Percentiles rank a stretch among this genome's conserved stretches.
Evolutionary conservation across 805 yeast genomes (phyloP).

Genomic region (Lipomyces sp.): DNA sequence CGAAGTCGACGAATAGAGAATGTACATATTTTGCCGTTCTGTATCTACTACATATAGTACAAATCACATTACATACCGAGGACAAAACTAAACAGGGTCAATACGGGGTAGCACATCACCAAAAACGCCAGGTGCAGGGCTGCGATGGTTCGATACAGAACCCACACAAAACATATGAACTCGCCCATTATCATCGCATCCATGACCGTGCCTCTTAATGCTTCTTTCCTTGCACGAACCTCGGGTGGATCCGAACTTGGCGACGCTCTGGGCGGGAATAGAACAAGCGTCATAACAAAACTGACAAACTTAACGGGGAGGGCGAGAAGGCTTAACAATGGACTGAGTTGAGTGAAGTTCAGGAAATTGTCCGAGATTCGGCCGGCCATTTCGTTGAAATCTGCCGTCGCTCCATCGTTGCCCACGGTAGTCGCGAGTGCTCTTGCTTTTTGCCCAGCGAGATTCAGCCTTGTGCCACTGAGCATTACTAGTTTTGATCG

Average conservation of each 20-base stretch:
- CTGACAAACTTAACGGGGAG: conserved; percentile 4
- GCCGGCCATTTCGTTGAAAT: not conserved
- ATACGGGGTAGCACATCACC: conserved; percentile 23
- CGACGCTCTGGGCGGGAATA: conserved; percentile 9
- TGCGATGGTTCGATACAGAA: conserved; percentile 8
- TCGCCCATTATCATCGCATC: conserved; percentile 17
- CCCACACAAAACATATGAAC: conserved; percentile 14
- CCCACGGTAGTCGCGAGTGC: not conserved
- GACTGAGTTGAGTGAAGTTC: not conserved
- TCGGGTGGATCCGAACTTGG: not conserved
- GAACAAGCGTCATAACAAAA: conserved; percentile 8
- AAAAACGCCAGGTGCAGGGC: conserved; percentile 10
- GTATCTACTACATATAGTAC: not conserved
- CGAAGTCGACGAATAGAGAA: conserved; percentile 15
- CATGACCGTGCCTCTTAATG: conserved; percentile 17
- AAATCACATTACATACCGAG: not conserved
- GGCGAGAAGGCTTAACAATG: not conserved
- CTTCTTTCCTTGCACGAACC: conserved; percentile 2
- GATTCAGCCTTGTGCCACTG: not conserved
- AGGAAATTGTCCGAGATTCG: not conserved
- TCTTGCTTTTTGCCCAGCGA: not conserved
- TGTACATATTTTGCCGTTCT: not conserved
- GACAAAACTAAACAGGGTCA: conserved; percentile 10
- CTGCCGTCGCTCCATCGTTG: not conserved
- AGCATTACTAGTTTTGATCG: not conserved